Base-by-base conservation (phyloP, 148 eudicot species). In the Nyssa sinensis region DNA sequence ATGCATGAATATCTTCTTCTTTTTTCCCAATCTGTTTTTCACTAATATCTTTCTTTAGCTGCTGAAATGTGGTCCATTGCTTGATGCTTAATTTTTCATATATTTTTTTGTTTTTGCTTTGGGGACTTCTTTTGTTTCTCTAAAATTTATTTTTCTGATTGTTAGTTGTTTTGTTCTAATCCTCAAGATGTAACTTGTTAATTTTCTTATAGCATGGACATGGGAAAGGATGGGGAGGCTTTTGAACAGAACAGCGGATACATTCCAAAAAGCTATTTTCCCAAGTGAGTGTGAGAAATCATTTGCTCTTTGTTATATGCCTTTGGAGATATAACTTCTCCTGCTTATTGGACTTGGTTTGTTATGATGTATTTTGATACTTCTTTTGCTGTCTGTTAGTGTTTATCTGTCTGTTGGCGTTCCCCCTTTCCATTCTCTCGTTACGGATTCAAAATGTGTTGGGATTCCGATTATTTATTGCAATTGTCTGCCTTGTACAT, bases 231-330 rank as follows among this genome's bases (percentile, higher is more conserved):
- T 67, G 85, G 75, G 72, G 87, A 82, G 66, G 62, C 80, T 62
- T 75, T 77, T 58, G 75, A 68, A 59, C 80, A 76, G 67, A 66
- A 68, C 61, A 66, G 67, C 19, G 72, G 62, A 71, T 66, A 39
- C 74, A 79, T 70, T 44, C 69, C 69, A 24, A 80, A 75, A 78
- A 84, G 84, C 72, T 91, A 84, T 81, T 81, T 94, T 76, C 97
- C 98, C 37, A 72, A 67, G 98, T 94, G 79, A 86, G 97, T 82
- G 57, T 67, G 72, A 64, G 41, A 32, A 19, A 24, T 33, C 19
- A 13, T 78, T 58, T 66, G 62, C 21, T 37, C 28, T 41, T 57
- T 13, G 39, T 57, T 27, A 44, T 66, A 31, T 64, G 62, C n/a
- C 60, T 35, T 57, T 57, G 49, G 41, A 32, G 59, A 51, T 57